These are phyloP conservation scores for Hyphopichia buzzinii DNA, from an alignment of 1,139 yeast genomes.

Conservation along the genomic window DNA sequence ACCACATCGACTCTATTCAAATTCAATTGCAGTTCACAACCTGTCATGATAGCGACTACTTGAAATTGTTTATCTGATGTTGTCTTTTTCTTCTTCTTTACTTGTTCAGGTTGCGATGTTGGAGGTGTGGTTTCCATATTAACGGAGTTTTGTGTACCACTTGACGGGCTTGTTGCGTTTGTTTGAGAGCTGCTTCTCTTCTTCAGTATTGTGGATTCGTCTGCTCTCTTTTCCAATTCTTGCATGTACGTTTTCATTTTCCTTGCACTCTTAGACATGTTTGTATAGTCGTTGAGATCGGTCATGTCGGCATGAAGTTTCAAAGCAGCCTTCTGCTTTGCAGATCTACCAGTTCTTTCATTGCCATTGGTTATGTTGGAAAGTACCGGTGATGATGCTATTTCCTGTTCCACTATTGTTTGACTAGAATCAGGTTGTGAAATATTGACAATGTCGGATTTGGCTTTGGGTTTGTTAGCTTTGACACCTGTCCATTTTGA, in stretches of 20 bases:
- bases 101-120: not conserved
- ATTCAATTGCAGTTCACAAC: conserved; percentile 52
- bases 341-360: conserved; percentile 39
- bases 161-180: not conserved
- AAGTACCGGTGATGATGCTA: not conserved
- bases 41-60: conserved; percentile 57
- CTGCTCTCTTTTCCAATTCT: conserved; percentile 20
- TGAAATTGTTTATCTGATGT: conserved; percentile 7
- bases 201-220: conserved; percentile 2
- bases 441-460: not conserved
- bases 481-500: not conserved
- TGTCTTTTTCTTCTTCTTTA: conserved; percentile 9
- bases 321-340: conserved; percentile 63
- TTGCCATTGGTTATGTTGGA: conserved; percentile 4
- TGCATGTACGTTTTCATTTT: conserved; percentile 42
- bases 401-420: not conserved
- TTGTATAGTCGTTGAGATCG: conserved; percentile 60
- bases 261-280: conserved; percentile 37
- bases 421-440: conserved; percentile 4
- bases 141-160: too few species aligned
- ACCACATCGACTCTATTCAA: conserved; percentile 31
- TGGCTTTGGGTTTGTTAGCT: not conserved
- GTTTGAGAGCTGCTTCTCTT: conserved; percentile 3
- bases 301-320: conserved; percentile 69
- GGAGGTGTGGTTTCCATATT: not conserved